phyloP scores from a whole-genome alignment of 257 asterid genomes.

The Fraxinus americana region DNA sequence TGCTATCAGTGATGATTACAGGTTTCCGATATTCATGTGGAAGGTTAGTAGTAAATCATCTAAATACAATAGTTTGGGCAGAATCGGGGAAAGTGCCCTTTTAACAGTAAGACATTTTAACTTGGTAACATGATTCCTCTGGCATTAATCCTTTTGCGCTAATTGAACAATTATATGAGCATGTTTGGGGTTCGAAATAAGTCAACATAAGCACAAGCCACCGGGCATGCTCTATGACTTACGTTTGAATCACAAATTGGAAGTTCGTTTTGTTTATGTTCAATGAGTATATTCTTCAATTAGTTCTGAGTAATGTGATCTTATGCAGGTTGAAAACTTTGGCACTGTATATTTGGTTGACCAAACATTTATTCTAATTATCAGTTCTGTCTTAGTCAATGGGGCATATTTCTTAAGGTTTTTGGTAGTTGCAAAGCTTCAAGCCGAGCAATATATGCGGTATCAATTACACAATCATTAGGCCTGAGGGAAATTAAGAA shows the following conservation, averaged over 20 bases:
- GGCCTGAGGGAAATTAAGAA: slow-evolving; percentile 83
- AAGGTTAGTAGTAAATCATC: slow-evolving; percentile 47
- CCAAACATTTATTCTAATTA: slow-evolving; percentile 63
- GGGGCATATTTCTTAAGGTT: slow-evolving; percentile 90
- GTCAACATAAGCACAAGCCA: too few species aligned
- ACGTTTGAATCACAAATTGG: neutral
- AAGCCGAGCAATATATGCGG: slow-evolving; percentile 86
- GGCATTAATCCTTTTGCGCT: too few species aligned
- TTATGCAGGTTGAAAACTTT: slow-evolving; percentile 79
- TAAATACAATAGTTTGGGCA: neutral
- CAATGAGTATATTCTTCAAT: neutral
- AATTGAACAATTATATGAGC: neutral
- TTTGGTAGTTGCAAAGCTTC: slow-evolving; percentile 96
- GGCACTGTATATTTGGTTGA: slow-evolving; percentile 96
- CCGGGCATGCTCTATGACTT: too few species aligned
- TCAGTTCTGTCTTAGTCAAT: slow-evolving; percentile 92
- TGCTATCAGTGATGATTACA: slow-evolving; percentile 75
- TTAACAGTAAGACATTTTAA: neutral
- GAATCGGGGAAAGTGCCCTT: neutral
- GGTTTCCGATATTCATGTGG: slow-evolving; percentile 92
- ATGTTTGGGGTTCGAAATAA: too few species aligned
- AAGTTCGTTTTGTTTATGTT: too few species aligned
- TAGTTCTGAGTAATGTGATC: neutral
- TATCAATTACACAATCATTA: slow-evolving; percentile 80
- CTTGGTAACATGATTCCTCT: too few species aligned